phyloP scores from a whole-genome alignment of 176 grass and related monocot genomes.

The Melocanna baccifera region DNA sequence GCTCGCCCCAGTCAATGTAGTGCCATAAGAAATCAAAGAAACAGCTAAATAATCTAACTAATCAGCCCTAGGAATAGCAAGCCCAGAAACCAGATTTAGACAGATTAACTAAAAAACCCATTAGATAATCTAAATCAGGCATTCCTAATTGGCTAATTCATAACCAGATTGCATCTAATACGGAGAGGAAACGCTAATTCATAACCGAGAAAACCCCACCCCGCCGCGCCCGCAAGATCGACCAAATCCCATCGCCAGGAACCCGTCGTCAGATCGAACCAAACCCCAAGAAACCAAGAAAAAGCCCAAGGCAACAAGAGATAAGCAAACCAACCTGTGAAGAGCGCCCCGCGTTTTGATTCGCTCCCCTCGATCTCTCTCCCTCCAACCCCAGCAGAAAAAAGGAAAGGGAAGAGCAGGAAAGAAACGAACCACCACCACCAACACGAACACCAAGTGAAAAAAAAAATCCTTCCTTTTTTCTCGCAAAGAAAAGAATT shows the following conservation, averaged over 20 bases:
- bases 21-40: constrained; percentile 3
- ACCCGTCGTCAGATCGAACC: constrained; percentile 25
- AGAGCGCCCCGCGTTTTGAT: background rate
- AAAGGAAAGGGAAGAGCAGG: background rate
- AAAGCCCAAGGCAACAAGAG: background rate
- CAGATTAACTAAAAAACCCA: background rate
- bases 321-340: background rate
- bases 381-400: background rate
- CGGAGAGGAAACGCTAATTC: background rate
- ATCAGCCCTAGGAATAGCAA: background rate
- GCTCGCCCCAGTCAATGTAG: constrained; percentile 18
- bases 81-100: background rate
- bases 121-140: background rate
- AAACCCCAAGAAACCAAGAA: background rate
- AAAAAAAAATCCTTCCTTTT: background rate
- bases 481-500: background rate
- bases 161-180: background rate
- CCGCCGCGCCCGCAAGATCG: constrained; percentile 17
- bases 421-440: background rate
- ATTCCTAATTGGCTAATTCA: background rate
- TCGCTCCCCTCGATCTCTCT: constrained; percentile 13
- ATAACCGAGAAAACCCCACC: background rate
- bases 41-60: background rate
- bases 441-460: background rate
- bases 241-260: constrained; percentile 17